Evolutionary conservation across 2,329 filamentous ascomycete genomes (phyloP), one percentile per base, ranked within the genome.

Genomic region (Fusarium transvaalense): DNA sequence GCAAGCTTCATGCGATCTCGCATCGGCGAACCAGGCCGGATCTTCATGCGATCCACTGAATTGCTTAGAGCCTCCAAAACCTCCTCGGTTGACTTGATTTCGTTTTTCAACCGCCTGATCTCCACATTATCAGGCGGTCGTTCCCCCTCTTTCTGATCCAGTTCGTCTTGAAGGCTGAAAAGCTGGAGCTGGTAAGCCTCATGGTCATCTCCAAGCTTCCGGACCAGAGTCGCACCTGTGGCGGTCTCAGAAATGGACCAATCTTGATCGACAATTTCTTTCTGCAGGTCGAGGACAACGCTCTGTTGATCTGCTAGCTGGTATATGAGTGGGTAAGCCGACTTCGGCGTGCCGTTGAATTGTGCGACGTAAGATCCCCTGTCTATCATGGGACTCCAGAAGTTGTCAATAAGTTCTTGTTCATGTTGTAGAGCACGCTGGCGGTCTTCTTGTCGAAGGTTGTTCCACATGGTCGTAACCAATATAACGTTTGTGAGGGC

Each of bases 391-490:
- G 29, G 9, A 5, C 31, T 27, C 51, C 51, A 54, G 13, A 54
- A 54, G 21, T 13, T 13, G 17, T 27, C 17, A 3, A 54, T 3
- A 6, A 54, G 39, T 6, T 45, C 29, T 7, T 35, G 31, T 3
- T 54, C 51, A 3, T 29, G 51, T 9, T 13, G 17, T 1, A 35
- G 8, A 2, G 51, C 51, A 7, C 9, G 23, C 0, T 35, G 3
- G 1, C 10, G 51, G 21, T 54, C 39, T 8, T 54, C 51, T 5
- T 12, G 31, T 12, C 38, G 39, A 3, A 54, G 17, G 0, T 2
- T 21, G 9, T 54, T 37, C 51, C 51, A 54, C 51, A 54, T 54
- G 0, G 51, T 54, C 6, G 39, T 54, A 15, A 54, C 51, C 23
- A 54, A 17, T 1, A 54, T 45, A 7, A 45, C 51, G 7, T 45